A percentile compares a stretch with the other conserved stretches of the same genome.
Evolutionary conservation across 306 rosid genomes (phyloP).

Genomic region (Sesbania bispinosa): DNA sequence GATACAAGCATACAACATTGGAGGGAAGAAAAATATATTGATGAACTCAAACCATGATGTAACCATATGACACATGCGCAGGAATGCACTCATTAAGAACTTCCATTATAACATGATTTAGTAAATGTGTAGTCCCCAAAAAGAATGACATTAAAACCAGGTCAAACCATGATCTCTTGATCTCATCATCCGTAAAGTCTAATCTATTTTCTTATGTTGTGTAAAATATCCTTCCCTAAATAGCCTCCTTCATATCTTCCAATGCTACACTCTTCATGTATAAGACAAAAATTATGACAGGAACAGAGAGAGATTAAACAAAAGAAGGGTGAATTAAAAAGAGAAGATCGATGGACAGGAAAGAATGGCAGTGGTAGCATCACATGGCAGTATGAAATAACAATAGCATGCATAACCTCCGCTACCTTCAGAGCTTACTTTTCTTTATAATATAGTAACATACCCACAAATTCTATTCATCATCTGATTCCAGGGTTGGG

Average conservation of each 20-base stretch:
- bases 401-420: slow-evolving; percentile 18
- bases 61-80: background rate
- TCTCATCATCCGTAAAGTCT: slow-evolving; percentile 24
- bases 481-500: slow-evolving; percentile 65
- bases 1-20: too few species aligned
- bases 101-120: background rate
- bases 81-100: background rate
- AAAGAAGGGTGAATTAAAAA: background rate
- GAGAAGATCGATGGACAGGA: background rate
- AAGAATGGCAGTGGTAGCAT: slow-evolving; percentile 6
- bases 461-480: slow-evolving; percentile 39
- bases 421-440: slow-evolving; percentile 33
- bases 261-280: background rate
- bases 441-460: background rate
- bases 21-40: background rate
- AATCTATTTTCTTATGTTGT: slow-evolving; percentile 18
- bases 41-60: background rate
- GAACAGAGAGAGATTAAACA: background rate
- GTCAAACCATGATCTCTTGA: background rate
- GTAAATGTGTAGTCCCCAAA: background rate
- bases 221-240: slow-evolving; percentile 12
- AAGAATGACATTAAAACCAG: background rate
- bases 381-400: background rate
- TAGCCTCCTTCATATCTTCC: slow-evolving; percentile 12
- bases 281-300: background rate